Base-by-base conservation (phyloP, 1,139 yeast species). In the Zygosaccharomyces sapae region DNA sequence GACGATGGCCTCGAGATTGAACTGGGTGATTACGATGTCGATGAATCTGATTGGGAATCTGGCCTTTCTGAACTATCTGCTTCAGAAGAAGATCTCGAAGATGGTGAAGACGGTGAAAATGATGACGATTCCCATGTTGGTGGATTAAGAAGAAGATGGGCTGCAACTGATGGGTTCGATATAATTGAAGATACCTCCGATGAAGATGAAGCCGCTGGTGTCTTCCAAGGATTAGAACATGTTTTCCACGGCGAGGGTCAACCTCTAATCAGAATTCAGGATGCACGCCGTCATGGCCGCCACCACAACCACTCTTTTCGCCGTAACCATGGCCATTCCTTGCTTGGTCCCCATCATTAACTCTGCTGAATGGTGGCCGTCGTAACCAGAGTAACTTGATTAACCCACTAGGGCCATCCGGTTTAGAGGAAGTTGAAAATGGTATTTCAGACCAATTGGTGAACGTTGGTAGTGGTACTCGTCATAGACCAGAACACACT, bases 1-100 rank as follows among this genome's bases (percentile, higher is more conserved):
- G 71, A 63, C 13, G 74, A 69, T 33, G 65, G 57, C 19, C 54
- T 58, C 22, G 66, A 62, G 29, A 59, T 62, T 30, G 70, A 63
- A 34, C 46, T 62, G 31, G 65, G 63, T 31, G 73, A 70, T 30
- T 69, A 63, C 38, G 70, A 64, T 19, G 67, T 62, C 8, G 65
- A 61, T 34, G 69, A 62, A 10, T 64, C 66, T 2, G 68, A 63
- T 33, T 66, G 67, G 66, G 67, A 63, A 41, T 62, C 67, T 12
- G 67, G 68, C 1, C 51, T 64, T 8, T 63, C 68, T 1, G 66
- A 62, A 29, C 50, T 64, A 7, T 55, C 65, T 1, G 58, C 59
- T 1, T 56, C 61, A 4, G 65, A 58, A 12, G 62, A 51, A 10
- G 62, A 58, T 19, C 54, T 56, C 12, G 56, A 57, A 22, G 64